Base-by-base conservation (phyloP, 1,284 basidiomycete genomes). In the Stygiomarasmius scandens region DNA sequence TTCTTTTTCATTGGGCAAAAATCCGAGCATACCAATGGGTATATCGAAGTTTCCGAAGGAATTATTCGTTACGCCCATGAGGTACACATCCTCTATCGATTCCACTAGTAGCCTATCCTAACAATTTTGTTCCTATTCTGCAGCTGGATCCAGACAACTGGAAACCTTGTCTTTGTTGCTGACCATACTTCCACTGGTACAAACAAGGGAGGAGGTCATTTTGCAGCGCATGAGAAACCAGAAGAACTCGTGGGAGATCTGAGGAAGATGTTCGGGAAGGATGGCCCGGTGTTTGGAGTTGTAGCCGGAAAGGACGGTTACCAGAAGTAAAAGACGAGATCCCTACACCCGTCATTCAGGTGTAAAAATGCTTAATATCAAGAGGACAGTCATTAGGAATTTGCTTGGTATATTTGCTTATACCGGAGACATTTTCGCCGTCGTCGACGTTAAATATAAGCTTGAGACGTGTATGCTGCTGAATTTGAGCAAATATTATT, bases 41-140 rank as follows among this genome's bases (percentile, higher is more conserved):
- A 24, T 71, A 2, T 69, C 73, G 10, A 64, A 56, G 52, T 76
- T 75, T 52, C 72, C 72, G 3, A 65, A 67, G 34, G 74, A 75
- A 46, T 25, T 52, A 3, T 20, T 20, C 4, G 12, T 44, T 25
- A 38, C 34, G 2, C 41, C 51, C 9, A 23, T 14, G n/a, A 47
- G 19, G 56, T 52, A n/a, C n/a, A n/a, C n/a, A n/a, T n/a, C n/a
- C n/a, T n/a, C n/a, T n/a, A n/a, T n/a, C n/a, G n/a, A n/a, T n/a
- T n/a, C n/a, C n/a, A n/a, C n/a, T n/a, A n/a, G n/a, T n/a, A n/a
- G n/a, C n/a, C n/a, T n/a, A n/a, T n/a, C n/a, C n/a, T n/a, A n/a
- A n/a, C n/a, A n/a, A n/a, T n/a, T n/a, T n/a, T 12, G 6, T 41
- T 12, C 29, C 29, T 32, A 32, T 20, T 8, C 3, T 20, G 20